Base-by-base conservation (phyloP, 192 early-diverging fungal species). In the Glomus cerebriforme region DNA sequence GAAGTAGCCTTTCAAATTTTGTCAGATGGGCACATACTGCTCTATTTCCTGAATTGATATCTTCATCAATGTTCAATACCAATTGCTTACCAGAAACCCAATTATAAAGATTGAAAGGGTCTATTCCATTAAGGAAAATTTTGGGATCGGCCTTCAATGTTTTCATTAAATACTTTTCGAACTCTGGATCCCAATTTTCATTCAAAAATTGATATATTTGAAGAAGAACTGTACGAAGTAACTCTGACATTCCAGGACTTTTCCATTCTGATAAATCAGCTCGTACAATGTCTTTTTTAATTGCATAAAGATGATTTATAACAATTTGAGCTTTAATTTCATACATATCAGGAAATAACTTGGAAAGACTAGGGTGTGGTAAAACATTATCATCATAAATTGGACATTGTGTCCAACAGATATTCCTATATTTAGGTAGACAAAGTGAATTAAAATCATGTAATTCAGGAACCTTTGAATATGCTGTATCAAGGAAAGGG, bases 181-280 rank as follows among this genome's bases (percentile, higher is more conserved):
- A 2, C 19, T 31, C 27, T 54, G 15, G 17, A 13, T 65, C 13
- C 1, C 10, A 7, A 17, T 32, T 29, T 12, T 13, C 26, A 12
- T 62, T 27, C 27, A 65, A 65, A 31, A 32, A 12, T 65, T 65
- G 12, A 65, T 65, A 65, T 31, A 65, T 65, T 27, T 65, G 63
- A 17, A 31, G 13, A 31, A 65, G 7, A 6, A 31, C 63, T 65
- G 26, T 31, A 65, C 15, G 31, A 31, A 65, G 17, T 65, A 65
- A 65, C 3, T 31, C 13, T 19, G 15, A 19, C 8, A 13, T 17
- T 31, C 27, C 15, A 4, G 31, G 3, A 12, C 10, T 4, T 65
- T 65, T 65, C 63, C 63, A 65, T 2, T 32, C 63, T 19, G 49
- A 54, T 54, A 54, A 5, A 32, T 65, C 63, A 9, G 29, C 13